phyloP scores from a whole-genome alignment of 352 stramenopile genomes.

The Phytophthora litchii region DNA sequence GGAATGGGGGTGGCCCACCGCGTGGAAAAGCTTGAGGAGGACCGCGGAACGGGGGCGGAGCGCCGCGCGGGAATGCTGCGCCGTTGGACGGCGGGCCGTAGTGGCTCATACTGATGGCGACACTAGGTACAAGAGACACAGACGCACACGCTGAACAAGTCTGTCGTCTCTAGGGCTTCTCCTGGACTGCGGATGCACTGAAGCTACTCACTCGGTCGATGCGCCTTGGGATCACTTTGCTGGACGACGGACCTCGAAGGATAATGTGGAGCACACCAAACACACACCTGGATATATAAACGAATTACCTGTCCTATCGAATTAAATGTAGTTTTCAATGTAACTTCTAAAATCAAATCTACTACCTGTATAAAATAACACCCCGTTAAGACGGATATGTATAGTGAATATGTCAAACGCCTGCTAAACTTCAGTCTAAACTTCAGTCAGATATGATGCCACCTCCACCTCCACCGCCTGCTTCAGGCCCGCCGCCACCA shows the following conservation, averaged over 20 bases:
- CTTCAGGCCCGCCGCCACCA: constrained; percentile 9
- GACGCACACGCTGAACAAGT: constrained; percentile 26
- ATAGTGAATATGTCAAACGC: too few relatives aligned
- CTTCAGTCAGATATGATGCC: constrained; percentile 5
- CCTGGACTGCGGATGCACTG: background rate
- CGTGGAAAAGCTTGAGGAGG: constrained; percentile 32
- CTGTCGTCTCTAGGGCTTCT: constrained; percentile 9
- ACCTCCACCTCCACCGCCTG: constrained; percentile 27
- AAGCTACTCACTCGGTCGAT: constrained; percentile 21
- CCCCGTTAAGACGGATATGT: too few relatives aligned
- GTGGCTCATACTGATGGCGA: constrained; percentile 36
- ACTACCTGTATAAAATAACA: too few relatives aligned
- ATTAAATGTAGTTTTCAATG: too few relatives aligned
- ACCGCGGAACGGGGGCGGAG: constrained; percentile 23
- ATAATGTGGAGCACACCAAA: constrained; percentile 1
- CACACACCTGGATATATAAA: background rate
- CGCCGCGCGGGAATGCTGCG: constrained; percentile 28
- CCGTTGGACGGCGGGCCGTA: constrained; percentile 39
- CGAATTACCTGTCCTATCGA: too few relatives aligned
- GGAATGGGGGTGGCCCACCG: constrained; percentile 29
- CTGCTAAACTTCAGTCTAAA: background rate
- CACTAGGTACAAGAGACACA: constrained; percentile 15
- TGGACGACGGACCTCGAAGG: constrained; percentile 1
- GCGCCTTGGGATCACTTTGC: constrained; percentile 8
- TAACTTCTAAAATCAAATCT: background rate